Conservation (phyloP, 176 grass and related monocot genomes). For the Phragmites australis region DNA sequence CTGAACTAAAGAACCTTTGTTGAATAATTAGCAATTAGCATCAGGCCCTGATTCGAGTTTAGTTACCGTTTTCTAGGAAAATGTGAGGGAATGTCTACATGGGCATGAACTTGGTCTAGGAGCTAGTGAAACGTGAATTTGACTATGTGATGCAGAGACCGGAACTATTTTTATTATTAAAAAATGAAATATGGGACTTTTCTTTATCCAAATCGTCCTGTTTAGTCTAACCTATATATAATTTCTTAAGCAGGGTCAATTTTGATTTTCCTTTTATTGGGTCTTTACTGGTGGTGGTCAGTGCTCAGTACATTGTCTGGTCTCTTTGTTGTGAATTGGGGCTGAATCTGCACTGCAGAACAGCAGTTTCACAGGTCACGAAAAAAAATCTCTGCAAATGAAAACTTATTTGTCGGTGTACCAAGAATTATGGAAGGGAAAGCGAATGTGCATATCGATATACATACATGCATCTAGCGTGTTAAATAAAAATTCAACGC, state of each 20-base stretch:
- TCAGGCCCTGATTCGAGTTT: constrained; percentile 10
- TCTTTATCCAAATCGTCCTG: background rate
- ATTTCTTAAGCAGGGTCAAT: background rate
- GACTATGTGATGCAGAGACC: too few relatives aligned
- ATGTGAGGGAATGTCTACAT: background rate
- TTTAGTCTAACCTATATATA: background rate
- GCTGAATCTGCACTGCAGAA: background rate
- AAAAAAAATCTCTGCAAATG: background rate
- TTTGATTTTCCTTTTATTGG: background rate
- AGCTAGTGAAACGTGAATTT: too few relatives aligned
- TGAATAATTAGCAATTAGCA: constrained; percentile 25
- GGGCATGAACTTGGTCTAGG: background rate
- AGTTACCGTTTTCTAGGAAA: background rate
- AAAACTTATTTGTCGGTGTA: background rate
- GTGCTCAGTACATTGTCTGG: background rate
- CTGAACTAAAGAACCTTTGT: constrained; percentile 33
- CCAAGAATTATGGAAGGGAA: background rate
- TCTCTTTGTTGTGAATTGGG: background rate
- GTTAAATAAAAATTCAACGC: too few relatives aligned
- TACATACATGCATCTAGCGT: too few relatives aligned
- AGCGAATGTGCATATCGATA: too few relatives aligned
- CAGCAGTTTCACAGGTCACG: background rate
- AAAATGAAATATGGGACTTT: background rate
- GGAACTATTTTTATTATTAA: too few relatives aligned
- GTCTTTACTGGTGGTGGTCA: constrained; percentile 11